Evolutionary conservation across 2,329 filamentous ascomycete genomes (phyloP).

Genomic region (Chalara sp.): DNA sequence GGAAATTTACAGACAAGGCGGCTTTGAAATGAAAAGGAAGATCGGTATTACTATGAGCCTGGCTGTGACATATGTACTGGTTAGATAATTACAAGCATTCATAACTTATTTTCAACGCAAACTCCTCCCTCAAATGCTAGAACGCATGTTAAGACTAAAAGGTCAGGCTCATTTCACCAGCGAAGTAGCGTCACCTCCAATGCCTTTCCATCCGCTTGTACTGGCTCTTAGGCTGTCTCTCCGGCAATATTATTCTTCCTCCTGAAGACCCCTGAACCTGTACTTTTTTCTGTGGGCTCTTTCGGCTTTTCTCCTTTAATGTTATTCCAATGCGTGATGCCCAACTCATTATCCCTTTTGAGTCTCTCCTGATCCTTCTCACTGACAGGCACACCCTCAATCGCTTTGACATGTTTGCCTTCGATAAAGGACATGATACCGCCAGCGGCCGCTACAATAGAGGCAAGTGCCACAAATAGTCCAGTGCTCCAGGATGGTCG

Average conservation of each 20-base stretch:
- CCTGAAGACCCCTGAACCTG: neutral
- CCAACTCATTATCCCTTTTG: neutral
- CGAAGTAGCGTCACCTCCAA: neutral
- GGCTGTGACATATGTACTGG: too few species aligned
- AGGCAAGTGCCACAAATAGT: constrained; percentile 69
- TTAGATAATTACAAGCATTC: too few species aligned
- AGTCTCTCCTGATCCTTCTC: neutral
- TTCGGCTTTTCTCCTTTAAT: constrained; percentile 45
- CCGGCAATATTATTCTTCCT: neutral
- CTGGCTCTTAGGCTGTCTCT: neutral
- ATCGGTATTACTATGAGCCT: too few species aligned
- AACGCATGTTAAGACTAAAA: too few species aligned
- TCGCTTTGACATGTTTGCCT: constrained; percentile 62
- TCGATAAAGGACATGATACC: constrained; percentile 67
- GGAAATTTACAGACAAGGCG: too few species aligned
- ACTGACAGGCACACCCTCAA: constrained; percentile 54
- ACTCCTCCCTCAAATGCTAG: too few species aligned
- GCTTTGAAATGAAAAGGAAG: too few species aligned
- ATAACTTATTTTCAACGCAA: too few species aligned
- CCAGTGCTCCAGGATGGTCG: constrained; percentile 78
- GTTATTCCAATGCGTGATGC: constrained; percentile 53
- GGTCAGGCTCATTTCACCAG: neutral
- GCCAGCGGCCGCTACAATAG: constrained; percentile 58
- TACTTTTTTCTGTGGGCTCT: constrained; percentile 27
- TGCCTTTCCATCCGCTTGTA: neutral